phyloP scores from a whole-genome alignment of 139 green algal genomes.

The Volvox africanus region DNA sequence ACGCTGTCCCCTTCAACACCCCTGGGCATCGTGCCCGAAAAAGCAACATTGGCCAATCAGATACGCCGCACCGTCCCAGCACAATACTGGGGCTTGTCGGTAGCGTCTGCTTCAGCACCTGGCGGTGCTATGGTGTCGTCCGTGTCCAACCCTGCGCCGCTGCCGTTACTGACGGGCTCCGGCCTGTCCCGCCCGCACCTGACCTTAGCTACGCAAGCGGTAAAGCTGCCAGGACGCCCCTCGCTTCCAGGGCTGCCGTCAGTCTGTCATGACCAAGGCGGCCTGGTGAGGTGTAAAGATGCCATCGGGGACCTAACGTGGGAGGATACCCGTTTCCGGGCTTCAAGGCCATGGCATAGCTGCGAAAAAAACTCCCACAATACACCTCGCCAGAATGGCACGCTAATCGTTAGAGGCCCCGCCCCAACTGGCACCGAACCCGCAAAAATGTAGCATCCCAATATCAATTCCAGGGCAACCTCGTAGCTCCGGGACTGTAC shows the following conservation, averaged over 20 bases:
- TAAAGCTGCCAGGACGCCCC: constrained; percentile 60
- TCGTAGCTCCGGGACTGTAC: no score
- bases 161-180: constrained; percentile 62
- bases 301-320: no score
- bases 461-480: no score
- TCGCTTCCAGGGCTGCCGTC: constrained; percentile 59
- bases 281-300: constrained; percentile 42
- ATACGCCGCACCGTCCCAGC: constrained; percentile 62
- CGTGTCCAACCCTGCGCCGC: constrained; percentile 73
- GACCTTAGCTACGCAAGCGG: constrained; percentile 74
- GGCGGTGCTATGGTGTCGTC: constrained; percentile 62
- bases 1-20: not conserved
- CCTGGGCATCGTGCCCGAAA: constrained; percentile 71
- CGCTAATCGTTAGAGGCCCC: no score
- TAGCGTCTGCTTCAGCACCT: constrained; percentile 54
- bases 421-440: no score
- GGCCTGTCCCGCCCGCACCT: constrained; percentile 79
- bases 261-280: constrained; percentile 66
- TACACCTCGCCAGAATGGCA: no score
- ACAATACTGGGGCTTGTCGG: constrained; percentile 80
- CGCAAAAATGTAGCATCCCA: no score
- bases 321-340: no score
- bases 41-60: constrained; percentile 54
- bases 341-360: no score
- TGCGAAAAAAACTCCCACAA: no score